Evolutionary conservation across 2,329 filamentous ascomycete species (phyloP), one percentile per base, ranked within the genome.

Genomic region (Claviceps maximensis): DNA sequence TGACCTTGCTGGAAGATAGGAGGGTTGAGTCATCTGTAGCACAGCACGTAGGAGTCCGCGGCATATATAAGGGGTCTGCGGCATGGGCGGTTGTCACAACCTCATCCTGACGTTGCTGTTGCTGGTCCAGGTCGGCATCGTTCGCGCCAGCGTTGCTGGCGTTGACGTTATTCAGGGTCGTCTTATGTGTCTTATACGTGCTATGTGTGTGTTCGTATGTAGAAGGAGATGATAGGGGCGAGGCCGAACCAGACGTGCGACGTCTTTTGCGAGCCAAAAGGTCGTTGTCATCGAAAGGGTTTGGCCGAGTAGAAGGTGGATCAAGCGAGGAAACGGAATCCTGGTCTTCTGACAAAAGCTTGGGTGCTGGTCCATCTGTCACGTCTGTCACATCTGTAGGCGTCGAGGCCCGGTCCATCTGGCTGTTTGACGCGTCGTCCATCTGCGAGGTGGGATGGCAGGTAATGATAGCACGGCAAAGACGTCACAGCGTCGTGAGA

Each of bases 201-300:
- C 21, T 25, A 38, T 48, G 23, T 19, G 47, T 15, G n/a, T 29
- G 38, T 23, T 45, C 29, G 15, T 38, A 15, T 23, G 47, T 13
- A 31, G 45, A 47, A n/a, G 73, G 67, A 21, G 79, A 81, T 55
- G 69, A 69, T 60, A 75, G 77, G 55, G 75, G 72, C 27, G 79
- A 82, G 54, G 70, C 73, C 53, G 75, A 75, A 50, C 74, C 68
- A 15, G 80, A 83, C 31, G 79, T 81, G 59, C 80, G 76, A 57
- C 78, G 79, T 51, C 81, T 78, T 66, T 84, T 84, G 58, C 80
- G 73, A 53, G 80, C 73, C 44, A 74, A 71, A 47, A 68, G 62
- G 58, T 79, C 76, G 63, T 67, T 71, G 67, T 82, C 79, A 68
- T 82, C 74, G 64, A 83, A 84, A 42, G 81, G 81, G 58, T 84